Conservation (phyloP, 495 filamentous ascomycete genomes). For the Podospora conica region DNA sequence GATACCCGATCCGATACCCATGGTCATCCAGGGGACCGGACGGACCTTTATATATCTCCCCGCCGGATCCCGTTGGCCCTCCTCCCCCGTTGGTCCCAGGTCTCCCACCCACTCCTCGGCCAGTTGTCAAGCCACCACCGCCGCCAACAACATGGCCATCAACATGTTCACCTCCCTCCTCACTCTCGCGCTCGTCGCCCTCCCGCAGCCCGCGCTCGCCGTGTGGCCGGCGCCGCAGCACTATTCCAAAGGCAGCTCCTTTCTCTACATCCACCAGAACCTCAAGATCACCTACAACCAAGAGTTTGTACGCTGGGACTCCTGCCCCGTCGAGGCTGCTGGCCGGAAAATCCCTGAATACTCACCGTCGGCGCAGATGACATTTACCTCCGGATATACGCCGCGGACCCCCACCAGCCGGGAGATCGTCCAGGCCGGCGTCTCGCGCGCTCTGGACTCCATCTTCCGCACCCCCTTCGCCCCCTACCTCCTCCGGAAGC, state of each 20-base stretch:
- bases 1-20: neutral
- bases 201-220: conserved; percentile 33
- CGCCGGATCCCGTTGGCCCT: neutral
- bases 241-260: conserved; percentile 46
- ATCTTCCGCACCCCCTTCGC: conserved; percentile 59
- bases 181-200: conserved; percentile 30
- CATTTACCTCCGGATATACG: conserved; percentile 36
- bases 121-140: neutral
- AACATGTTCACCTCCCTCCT: conserved; percentile 29
- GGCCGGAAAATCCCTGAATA: neutral
- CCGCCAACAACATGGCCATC: conserved; percentile 29
- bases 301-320: conserved; percentile 41
- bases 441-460: conserved; percentile 39
- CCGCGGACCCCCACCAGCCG: conserved; percentile 35
- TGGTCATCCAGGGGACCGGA: neutral
- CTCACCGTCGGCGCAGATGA: conserved; percentile 32
- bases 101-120: neutral
- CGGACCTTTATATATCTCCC: neutral
- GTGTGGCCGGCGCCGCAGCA: conserved; percentile 56
- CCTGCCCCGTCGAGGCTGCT: conserved; percentile 12
- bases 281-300: conserved; percentile 53
- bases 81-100: neutral
- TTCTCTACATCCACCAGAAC: conserved; percentile 50
- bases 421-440: conserved; percentile 45
- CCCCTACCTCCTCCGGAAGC: conserved; percentile 69